Evolutionary conservation across 495 filamentous ascomycete species (phyloP).

Genomic region (Podospora pseudopauciseta): DNA sequence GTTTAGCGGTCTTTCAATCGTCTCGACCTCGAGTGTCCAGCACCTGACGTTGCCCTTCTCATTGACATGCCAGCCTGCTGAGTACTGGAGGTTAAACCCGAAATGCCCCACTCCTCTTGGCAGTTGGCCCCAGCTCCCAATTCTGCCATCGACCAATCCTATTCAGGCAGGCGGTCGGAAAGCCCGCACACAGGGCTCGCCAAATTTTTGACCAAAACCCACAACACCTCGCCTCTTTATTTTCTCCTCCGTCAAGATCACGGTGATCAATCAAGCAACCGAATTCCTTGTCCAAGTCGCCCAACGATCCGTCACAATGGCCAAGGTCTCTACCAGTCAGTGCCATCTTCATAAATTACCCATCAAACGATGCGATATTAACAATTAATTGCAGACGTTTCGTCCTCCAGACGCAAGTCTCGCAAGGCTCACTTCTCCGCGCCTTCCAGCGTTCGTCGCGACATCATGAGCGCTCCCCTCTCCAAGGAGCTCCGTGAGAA

Average conservation of each 20-base stretch:
- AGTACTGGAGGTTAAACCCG: neutral
- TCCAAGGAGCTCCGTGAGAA: conserved; percentile 95
- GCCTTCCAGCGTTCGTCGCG: conserved; percentile 83
- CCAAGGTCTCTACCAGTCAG: conserved; percentile 35
- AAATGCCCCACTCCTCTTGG: neutral
- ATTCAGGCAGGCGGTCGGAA: neutral
- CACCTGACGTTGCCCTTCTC: too few species aligned
- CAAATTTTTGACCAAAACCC: conserved; percentile 6
- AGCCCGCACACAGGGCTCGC: neutral
- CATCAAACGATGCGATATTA: conserved; percentile 12
- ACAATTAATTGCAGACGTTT: conserved; percentile 32
- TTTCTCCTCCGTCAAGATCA: conserved; percentile 30
- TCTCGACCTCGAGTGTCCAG: too few species aligned
- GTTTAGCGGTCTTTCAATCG: too few species aligned
- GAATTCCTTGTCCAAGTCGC: conserved; percentile 29
- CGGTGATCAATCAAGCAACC: conserved; percentile 29
- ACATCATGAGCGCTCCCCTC: conserved; percentile 90
- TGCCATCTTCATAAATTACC: conserved; percentile 6
- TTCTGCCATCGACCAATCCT: neutral
- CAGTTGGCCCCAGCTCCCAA: neutral
- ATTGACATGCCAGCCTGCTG: too few species aligned
- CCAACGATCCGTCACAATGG: conserved; percentile 36
- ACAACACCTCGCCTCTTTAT: conserved; percentile 25
- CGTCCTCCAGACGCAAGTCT: conserved; percentile 87
- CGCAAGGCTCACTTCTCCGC: conserved; percentile 95